phyloP scores from a whole-genome alignment of 768 basidiomycete genomes.

The Calocybe indica region DNA sequence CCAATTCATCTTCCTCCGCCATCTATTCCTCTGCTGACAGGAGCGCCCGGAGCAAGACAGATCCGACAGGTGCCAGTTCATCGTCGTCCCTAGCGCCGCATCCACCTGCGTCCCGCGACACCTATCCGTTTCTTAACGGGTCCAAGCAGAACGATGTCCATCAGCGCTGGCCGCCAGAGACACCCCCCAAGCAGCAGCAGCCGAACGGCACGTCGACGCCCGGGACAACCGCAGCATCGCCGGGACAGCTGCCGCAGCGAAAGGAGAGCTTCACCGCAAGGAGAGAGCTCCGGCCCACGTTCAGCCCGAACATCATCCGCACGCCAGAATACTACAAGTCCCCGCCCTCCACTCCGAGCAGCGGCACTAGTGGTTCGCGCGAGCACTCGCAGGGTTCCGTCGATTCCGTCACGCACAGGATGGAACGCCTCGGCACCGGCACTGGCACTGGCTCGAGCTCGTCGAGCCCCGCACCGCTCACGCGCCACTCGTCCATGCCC shows the following conservation, averaged over 20 bases:
- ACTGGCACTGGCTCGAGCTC: slow-evolving; percentile 7
- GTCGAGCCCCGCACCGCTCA: slow-evolving; percentile 12
- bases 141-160: neutral
- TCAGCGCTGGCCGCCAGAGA: neutral
- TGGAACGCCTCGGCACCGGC: slow-evolving; percentile 21
- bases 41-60: too few species aligned
- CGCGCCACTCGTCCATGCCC: slow-evolving; percentile 31
- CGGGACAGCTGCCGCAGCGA: slow-evolving; percentile 14
- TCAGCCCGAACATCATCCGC: slow-evolving; percentile 62
- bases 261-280: slow-evolving; percentile 43
- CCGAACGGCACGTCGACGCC: neutral
- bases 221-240: neutral
- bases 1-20: slow-evolving; percentile 5
- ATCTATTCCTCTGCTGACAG: too few species aligned
- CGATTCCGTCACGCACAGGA: slow-evolving; percentile 18
- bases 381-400: slow-evolving; percentile 15
- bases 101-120: too few species aligned
- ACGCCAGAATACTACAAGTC: slow-evolving; percentile 56
- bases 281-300: slow-evolving; percentile 57
- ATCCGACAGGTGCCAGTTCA: too few species aligned
- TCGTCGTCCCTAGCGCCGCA: too few species aligned
- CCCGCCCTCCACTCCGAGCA: slow-evolving; percentile 15
- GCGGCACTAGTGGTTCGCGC: slow-evolving; percentile 12
- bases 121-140: too few species aligned
- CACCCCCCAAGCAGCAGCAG: neutral